Conservation (phyloP, 768 basidiomycete genomes). For the Chlorophyllum brunneum region DNA sequence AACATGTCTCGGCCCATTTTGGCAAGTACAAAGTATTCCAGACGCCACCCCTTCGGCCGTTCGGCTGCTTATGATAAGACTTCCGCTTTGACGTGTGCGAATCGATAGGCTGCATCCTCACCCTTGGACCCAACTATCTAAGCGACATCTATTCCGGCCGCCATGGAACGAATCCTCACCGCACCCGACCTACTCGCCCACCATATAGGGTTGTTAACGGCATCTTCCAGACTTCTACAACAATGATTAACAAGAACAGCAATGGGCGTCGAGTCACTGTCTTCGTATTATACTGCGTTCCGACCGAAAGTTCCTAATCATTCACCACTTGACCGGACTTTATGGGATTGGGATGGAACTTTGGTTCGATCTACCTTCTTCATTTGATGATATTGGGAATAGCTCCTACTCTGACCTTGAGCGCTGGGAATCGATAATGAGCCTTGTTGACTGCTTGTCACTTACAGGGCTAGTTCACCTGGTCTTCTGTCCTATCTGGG, state of each 20-base stretch:
- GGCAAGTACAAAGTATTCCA: not conserved
- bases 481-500: too few species aligned
- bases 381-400: not conserved
- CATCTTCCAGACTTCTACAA: not conserved
- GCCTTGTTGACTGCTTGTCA: not conserved
- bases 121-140: not conserved
- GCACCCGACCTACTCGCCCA: constrained; percentile 2
- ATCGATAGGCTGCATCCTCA: constrained; percentile 1
- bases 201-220: not conserved
- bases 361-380: not conserved
- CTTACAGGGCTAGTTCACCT: too few species aligned
- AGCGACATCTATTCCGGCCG: constrained; percentile 1
- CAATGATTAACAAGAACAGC: not conserved
- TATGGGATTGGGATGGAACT: not conserved
- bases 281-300: not conserved
- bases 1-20: not conserved
- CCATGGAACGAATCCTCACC: not conserved
- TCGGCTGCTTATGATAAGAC: constrained; percentile 4
- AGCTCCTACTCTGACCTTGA: too few species aligned
- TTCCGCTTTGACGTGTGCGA: not conserved
- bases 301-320: not conserved
- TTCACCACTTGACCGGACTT: not conserved
- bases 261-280: not conserved
- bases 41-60: not conserved
- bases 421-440: not conserved